Conservation (phyloP, 148 eudicot species). For the Dysphania ambrosioides region DNA sequence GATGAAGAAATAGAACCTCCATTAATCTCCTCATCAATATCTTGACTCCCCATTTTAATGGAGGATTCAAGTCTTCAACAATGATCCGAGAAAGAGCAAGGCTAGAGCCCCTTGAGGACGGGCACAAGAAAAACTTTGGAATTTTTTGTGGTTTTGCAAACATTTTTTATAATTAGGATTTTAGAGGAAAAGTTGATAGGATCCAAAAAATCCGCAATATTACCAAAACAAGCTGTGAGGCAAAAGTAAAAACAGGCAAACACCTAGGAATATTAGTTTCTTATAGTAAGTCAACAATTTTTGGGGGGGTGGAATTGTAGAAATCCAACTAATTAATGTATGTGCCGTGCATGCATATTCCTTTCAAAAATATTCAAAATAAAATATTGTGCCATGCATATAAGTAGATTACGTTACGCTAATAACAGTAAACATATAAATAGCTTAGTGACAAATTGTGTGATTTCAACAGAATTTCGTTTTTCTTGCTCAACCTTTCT, state of each 20-base stretch:
- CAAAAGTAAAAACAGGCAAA: background rate
- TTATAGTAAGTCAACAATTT: background rate
- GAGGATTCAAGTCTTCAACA: background rate
- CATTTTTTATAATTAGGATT: background rate
- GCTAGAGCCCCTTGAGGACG: background rate
- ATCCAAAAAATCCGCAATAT: background rate
- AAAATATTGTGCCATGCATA: too few relatives aligned
- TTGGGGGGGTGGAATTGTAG: background rate
- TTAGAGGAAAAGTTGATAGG: background rate
- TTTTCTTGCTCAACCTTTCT: too few relatives aligned
- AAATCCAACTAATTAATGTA: too few relatives aligned
- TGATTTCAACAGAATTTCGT: too few relatives aligned
- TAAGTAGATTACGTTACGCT: too few relatives aligned
- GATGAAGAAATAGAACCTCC: conserved; percentile 3
- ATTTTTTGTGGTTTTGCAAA: background rate
- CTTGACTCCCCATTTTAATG: conserved; percentile 5
- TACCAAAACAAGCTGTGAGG: background rate
- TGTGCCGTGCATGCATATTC: too few relatives aligned
- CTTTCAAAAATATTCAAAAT: too few relatives aligned
- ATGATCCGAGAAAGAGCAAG: background rate
- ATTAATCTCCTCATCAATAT: conserved; percentile 10
- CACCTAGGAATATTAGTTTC: background rate
- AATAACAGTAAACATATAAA: too few relatives aligned
- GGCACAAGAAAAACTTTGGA: background rate
- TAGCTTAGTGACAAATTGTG: too few relatives aligned